Conservation (phyloP, 2,329 filamentous ascomycete genomes). For the Penicillium sp. region DNA sequence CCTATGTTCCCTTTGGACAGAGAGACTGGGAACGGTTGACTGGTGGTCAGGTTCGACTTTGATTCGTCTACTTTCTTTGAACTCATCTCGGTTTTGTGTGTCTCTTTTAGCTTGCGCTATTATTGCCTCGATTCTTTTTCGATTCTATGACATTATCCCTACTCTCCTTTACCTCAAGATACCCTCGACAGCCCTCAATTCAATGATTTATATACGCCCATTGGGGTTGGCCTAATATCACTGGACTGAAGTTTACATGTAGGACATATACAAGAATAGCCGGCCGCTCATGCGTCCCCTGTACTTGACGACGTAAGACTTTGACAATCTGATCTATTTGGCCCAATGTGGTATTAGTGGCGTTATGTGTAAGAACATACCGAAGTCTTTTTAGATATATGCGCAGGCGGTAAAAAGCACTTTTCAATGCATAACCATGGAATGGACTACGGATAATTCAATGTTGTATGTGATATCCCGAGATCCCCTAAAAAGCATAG, state of each 20-base stretch:
- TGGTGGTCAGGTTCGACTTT: slow-evolving; percentile 70
- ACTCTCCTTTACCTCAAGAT: background rate
- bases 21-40: slow-evolving; percentile 69
- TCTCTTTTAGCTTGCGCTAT: background rate
- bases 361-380: background rate
- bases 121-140: background rate
- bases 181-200: slow-evolving; percentile 1
- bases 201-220: background rate
- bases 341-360: background rate
- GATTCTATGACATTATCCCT: background rate
- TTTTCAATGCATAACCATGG: background rate
- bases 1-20: slow-evolving; percentile 67
- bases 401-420: background rate
- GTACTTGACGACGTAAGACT: background rate
- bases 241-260: background rate
- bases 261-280: background rate
- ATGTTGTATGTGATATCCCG: background rate
- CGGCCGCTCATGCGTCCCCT: too few species aligned
- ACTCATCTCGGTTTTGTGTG: background rate
- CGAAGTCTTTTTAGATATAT: too few species aligned
- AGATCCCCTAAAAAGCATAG: background rate
- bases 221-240: background rate
- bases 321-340: background rate
- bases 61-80: slow-evolving; percentile 14
- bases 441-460: background rate